Evolutionary conservation across 805 yeast species (phyloP), one percentile per base, ranked within the genome.

Genomic region (Maudiozyma barnettii): DNA sequence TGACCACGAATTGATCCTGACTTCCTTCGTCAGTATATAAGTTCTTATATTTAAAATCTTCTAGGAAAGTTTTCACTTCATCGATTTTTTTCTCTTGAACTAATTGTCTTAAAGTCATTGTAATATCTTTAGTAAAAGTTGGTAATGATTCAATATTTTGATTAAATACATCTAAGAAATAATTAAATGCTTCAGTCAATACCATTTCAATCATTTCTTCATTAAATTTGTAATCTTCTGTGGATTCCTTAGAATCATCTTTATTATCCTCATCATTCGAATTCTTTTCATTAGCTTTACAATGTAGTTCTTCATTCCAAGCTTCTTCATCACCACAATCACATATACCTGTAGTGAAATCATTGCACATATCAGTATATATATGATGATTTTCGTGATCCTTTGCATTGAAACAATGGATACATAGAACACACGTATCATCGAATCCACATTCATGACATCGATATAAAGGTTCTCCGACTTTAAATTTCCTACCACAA

Each of bases 401-500:
- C 4, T 74, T 74, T 46, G 75, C 73, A 60, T 82, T 81, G 66
- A 83, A 85, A 61, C 95, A 85, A 54, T 78, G 67, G 12, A 74
- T 76, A 64, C 95, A 85, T 23, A 85, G 60, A 31, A 86, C 89
- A 69, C 95, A 85, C 0, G 90, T 82, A 8, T 78, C 79, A 63
- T 85, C 95, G 50, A 74, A 76, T 0, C 85, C 87, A 69, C 95
- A 85, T 49, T 84, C 86, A 31, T 70, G 70, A 58, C 95, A 85
- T 47, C 87, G 69, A 59, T 82, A 85, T 19, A 83, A 81, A 0
- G 82, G 79, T 50, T 82, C 85, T 21, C 83, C 83, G 3, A 63
- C 56, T 37, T 71, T 73, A 53, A 85, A 79, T 33, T 77, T 71
- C 46, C 80, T 70, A 3, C 89, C 83, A 68, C 95, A 85, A 18